Evolutionary conservation across 108 stramenopile species (phyloP).

Genomic region (Craspedostauros australis): DNA sequence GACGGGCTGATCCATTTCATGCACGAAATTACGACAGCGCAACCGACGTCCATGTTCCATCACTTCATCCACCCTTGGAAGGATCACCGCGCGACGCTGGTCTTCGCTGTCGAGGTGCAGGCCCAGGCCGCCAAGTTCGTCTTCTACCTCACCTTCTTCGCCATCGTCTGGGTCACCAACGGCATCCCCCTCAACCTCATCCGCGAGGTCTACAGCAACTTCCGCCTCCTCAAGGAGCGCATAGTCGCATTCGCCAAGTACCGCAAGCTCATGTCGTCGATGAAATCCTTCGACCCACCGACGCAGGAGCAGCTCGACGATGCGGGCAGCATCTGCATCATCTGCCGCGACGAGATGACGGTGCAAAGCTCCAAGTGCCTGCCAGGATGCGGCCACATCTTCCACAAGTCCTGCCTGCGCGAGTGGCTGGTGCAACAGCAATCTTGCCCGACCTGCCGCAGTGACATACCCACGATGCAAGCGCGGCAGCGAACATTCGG

Average conservation of each 20-base stretch:
- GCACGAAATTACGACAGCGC: constrained; percentile 38
- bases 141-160: constrained; percentile 94
- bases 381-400: constrained; percentile 91
- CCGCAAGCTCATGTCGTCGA: constrained; percentile 82
- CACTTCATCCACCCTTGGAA: constrained; percentile 62
- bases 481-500: constrained; percentile 26
- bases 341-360: constrained; percentile 97
- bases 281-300: constrained; percentile 88
- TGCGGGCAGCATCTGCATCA: constrained; percentile 88
- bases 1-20: constrained; percentile 73
- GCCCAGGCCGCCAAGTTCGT: constrained; percentile 89
- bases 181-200: constrained; percentile 95
- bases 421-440: constrained; percentile 98
- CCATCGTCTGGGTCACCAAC: constrained; percentile 90
- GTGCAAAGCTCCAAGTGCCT: constrained; percentile 74
- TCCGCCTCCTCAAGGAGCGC: constrained; percentile 65
- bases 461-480: constrained; percentile 81
- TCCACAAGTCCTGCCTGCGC: constrained; percentile 75
- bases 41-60: constrained; percentile 31
- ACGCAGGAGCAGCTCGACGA: constrained; percentile 85
- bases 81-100: constrained; percentile 70
- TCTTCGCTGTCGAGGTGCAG: constrained; percentile 89
- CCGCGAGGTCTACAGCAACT: constrained; percentile 87
- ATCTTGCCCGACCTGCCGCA: constrained; percentile 94
- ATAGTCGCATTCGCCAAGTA: constrained; percentile 78